These are phyloP conservation scores for Nymphaea thermarum DNA, from an alignment of 164 flowering plant genomes.

Conservation along the genomic window DNA sequence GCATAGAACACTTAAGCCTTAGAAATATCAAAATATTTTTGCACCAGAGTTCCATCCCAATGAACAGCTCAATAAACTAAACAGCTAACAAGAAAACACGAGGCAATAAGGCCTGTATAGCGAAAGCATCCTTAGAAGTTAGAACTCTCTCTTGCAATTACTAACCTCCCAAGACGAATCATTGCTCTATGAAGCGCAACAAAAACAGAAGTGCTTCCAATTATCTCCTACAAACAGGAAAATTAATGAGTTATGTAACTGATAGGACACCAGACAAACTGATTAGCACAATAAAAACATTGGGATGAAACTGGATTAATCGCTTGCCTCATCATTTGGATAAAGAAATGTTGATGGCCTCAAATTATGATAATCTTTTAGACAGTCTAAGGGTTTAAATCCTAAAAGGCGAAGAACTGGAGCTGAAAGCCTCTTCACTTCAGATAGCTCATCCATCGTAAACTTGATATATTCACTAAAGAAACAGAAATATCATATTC, in stretches of 20 bases:
- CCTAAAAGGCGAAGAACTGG: slow-evolving; percentile 80
- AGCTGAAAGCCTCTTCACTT: slow-evolving; percentile 56
- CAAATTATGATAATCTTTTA: slow-evolving; percentile 85
- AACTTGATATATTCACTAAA: slow-evolving; percentile 52
- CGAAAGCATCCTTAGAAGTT: background rate
- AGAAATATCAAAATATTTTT: no score
- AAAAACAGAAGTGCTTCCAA: slow-evolving; percentile 69
- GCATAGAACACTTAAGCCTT: no score
- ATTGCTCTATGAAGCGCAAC: slow-evolving; percentile 82
- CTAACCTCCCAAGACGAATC: slow-evolving; percentile 65
- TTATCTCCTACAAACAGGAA: slow-evolving; percentile 48
- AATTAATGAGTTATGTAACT: no score
- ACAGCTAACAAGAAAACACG: no score
- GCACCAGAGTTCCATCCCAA: background rate
- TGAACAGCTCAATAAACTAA: no score
- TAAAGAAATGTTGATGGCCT: slow-evolving; percentile 85
- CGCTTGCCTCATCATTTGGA: slow-evolving; percentile 78
- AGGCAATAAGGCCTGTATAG: background rate
- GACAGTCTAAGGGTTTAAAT: slow-evolving; percentile 84
- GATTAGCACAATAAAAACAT: no score
- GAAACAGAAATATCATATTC: background rate
- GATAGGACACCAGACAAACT: no score
- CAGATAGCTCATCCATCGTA: slow-evolving; percentile 59
- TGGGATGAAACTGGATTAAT: background rate
- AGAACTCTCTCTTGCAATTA: slow-evolving; percentile 1